Conservation (phyloP, 352 stramenopile species). For the Pythium folliculosum region DNA sequence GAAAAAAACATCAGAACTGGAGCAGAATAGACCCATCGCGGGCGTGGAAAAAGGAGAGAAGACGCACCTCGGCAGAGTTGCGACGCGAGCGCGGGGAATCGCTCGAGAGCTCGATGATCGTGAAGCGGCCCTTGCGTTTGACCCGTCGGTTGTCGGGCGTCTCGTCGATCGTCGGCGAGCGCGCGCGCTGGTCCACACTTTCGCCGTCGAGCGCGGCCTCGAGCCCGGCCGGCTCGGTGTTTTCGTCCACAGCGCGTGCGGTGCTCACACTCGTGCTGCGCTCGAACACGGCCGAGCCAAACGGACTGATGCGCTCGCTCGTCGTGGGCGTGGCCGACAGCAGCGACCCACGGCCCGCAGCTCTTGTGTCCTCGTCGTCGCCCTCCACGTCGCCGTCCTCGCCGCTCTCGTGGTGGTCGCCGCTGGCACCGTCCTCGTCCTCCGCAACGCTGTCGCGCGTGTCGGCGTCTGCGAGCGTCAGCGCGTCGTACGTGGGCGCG, state of each 20-base stretch:
- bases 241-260: slow-evolving; percentile 4
- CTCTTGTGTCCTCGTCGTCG: slow-evolving; percentile 3
- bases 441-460: neutral
- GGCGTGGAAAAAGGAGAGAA: slow-evolving; percentile 8
- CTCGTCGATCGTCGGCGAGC: slow-evolving; percentile 17
- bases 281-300: slow-evolving; percentile 30
- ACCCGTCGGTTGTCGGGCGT: slow-evolving; percentile 35
- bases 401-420: slow-evolving; percentile 11
- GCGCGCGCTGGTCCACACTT: neutral
- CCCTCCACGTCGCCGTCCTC: slow-evolving; percentile 19
- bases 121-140: slow-evolving; percentile 83
- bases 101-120: slow-evolving; percentile 77
- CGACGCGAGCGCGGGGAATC: slow-evolving; percentile 59
- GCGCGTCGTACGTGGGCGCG: slow-evolving; percentile 3
- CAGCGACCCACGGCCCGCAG: neutral
- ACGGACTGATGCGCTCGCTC: slow-evolving; percentile 32
- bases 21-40: neutral
- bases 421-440: neutral
- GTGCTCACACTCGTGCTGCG: slow-evolving; percentile 5
- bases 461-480: slow-evolving; percentile 15
- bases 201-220: neutral
- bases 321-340: slow-evolving; percentile 1
- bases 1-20: neutral
- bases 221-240: neutral
- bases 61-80: slow-evolving; percentile 53